Evolutionary conservation across 805 yeast species (phyloP), one percentile per base, ranked within the genome.

Genomic region (Saccharomycopsis javanensis): DNA sequence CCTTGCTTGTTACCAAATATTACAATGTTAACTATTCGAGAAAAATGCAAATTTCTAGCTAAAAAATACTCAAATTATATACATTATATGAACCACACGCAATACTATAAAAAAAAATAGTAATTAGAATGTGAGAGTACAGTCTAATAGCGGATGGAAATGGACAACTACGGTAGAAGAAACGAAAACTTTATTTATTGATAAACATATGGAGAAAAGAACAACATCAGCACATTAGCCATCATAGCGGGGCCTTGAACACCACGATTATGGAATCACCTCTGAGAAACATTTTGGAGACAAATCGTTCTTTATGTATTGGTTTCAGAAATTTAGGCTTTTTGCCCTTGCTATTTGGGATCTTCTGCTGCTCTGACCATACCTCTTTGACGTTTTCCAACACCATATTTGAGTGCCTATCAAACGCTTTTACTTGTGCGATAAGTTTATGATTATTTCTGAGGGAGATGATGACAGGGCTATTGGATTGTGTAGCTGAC

Each of bases 251-350:
- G 5, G 78, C 76, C 58, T 81, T 83, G 63, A 88, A 75, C 6
- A 94, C 82, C 33, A 94, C 83, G 57, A 94, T 87, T 20, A 94
- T 96, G 0, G 96, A 87, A 70, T 94, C 99, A 1, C 99, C 99
- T 71, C 99, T 79, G 42, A 94, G 74, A 66, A 94, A 94, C 80
- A 94, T 75, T 71, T 94, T 94, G 59, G 90, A 81, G 3, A 92
- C 82, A 67, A 88, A 94, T 64, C 98, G 74, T 66, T 87, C 94
- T 62, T 79, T 77, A 57, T 85, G 75, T 15, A 81, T 76, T 4
- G 83, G 76, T 64, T 85, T 82, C 56, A 85, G 84, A 63, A 80
- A 81, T 66, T 85, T 86, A 5, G 94, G 96, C 54, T 82, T 81
- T 63, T 20, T 42, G n/a, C 48, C 48, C 82, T 75, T 53, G 75